Evolutionary conservation across 2,329 filamentous ascomycete species (phyloP), one percentile per base, ranked within the genome.

Genomic region (Fusarium sp.): DNA sequence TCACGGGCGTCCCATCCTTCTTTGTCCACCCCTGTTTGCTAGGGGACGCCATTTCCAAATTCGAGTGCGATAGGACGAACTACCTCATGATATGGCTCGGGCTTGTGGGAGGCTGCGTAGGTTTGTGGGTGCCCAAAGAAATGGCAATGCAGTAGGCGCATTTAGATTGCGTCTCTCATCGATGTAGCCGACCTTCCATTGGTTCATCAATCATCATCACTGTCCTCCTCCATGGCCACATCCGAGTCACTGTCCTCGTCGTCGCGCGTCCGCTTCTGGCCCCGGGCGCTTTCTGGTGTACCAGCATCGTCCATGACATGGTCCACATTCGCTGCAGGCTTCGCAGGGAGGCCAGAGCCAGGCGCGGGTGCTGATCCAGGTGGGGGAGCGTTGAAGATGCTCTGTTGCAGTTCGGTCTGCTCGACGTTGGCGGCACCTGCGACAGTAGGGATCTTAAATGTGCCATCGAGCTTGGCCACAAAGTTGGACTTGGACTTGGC

Each of bases 1-100:
- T 92, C 62, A 93, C 90, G 60, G 92, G 91, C 54, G 80, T 90
- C 61, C 93, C 94, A 40, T 88, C 90, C 50, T 98, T 95, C 80
- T 98, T 97, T 80, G 87, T 98, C 73, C 96, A 99, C 81, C 95
- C 96, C 24, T 98, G 96, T 81, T 89, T 93, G 78, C 92, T 96
- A 10, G 92, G 92, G 58, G 91, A 95, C 69, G 92, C 92, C 53
- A 92, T 98, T 87, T 84, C 84, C 72, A 84, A 82, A 52, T 90
- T 94, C 74, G 81, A 87, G 72, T 90, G 88, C 73, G 79, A 84
- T 76, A 83, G 85, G 77, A 80, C 90, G 74, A 85, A 90, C 73
- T 98, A 98, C 82, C 85, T 98, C 75, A 87, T 94, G 81, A 82
- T 94, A 57, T 98, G 95, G 95, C 85, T 98, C 66, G 95, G 95